These are phyloP conservation scores for Fusarium decemcellulare DNA, from an alignment of 2,329 filamentous ascomycete species.

Conservation along the genomic window DNA sequence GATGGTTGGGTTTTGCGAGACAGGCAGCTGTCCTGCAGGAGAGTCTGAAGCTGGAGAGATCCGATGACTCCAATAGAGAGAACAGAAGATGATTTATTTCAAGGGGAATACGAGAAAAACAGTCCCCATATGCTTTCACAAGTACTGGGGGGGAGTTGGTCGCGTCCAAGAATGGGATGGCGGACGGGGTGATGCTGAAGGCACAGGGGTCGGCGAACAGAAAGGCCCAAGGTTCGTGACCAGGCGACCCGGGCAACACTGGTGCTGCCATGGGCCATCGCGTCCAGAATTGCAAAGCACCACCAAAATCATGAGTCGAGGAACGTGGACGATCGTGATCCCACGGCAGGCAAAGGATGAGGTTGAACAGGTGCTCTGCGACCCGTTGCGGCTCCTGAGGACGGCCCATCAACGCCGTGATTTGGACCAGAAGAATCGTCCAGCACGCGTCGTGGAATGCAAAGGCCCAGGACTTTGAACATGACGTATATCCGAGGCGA, in stretches of 20 bases:
- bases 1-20: neutral
- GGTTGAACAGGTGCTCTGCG: constrained; percentile 4
- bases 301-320: constrained; percentile 11
- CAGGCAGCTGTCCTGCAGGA: constrained; percentile 8
- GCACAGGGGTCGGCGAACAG: constrained; percentile 7
- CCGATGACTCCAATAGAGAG: neutral
- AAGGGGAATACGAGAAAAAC: neutral
- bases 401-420: neutral
- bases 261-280: too few species aligned
- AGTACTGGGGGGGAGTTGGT: neutral
- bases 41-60: constrained; percentile 16
- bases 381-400: neutral
- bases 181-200: neutral
- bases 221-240: neutral
- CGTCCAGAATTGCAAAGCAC: neutral
- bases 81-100: constrained; percentile 2
- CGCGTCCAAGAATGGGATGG: neutral
- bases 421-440: constrained; percentile 2
- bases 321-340: neutral
- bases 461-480: neutral
- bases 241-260: neutral
- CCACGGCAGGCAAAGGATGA: constrained; percentile 3
- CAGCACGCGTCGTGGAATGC: constrained; percentile 19
- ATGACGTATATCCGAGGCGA: neutral
- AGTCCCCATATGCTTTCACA: neutral